These are phyloP conservation scores for Cucurbita moschata DNA, from an alignment of 306 rosid genomes.

Conservation along the genomic window DNA sequence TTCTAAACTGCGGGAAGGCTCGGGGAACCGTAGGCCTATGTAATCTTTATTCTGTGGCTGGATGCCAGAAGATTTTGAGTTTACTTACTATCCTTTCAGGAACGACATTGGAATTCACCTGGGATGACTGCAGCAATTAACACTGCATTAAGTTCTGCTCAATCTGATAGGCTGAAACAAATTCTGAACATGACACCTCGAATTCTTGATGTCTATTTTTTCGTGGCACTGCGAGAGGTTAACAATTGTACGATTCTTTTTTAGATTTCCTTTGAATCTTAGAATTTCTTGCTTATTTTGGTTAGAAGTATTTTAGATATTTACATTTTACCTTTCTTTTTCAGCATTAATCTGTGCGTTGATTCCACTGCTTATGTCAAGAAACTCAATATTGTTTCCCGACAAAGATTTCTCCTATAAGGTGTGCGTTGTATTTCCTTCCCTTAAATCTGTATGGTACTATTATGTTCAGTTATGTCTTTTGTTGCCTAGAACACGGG, in stretches of 20 bases:
- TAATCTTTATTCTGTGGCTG: background rate
- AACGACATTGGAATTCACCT: conserved; percentile 94
- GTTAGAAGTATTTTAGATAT: conserved; percentile 8
- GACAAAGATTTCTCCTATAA: conserved; percentile 64
- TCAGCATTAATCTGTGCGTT: conserved; percentile 92
- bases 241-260: conserved; percentile 53
- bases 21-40: background rate
- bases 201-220: conserved; percentile 67
- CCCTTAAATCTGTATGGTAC: background rate
- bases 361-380: conserved; percentile 83
- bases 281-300: conserved; percentile 2
- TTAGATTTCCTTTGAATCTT: conserved; percentile 9
- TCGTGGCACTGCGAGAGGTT: conserved; percentile 51
- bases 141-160: conserved; percentile 50
- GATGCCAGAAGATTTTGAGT: background rate
- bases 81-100: conserved; percentile 36
- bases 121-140: conserved; percentile 50
- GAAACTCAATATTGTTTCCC: conserved; percentile 69
- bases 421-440: conserved; percentile 28
- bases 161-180: conserved; percentile 68
- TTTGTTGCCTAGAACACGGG: background rate
- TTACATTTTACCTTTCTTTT: conserved; percentile 14
- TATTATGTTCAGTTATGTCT: background rate
- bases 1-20: background rate
- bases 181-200: conserved; percentile 48